Base-by-base conservation (phyloP, 148 eudicot species). In the Vaccinium macrocarpon region DNA sequence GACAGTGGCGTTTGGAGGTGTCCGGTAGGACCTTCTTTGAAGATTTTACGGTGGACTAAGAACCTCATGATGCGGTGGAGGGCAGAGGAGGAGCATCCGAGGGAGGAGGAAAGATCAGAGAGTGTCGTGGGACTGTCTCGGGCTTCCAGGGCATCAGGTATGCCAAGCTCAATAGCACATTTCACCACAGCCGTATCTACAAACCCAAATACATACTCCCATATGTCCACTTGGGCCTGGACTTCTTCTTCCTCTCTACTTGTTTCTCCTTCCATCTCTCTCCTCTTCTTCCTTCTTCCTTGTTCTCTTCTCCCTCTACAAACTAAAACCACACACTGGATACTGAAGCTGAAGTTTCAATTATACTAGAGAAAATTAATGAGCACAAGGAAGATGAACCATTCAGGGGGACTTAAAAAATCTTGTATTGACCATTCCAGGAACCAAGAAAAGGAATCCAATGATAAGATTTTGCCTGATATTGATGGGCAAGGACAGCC, bases 101-200 rank as follows among this genome's bases (percentile, higher is more conserved):
- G 85, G 59, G 88, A n/a, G 9, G 92, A 84, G 9, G 95, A 86
- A 14, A 94, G 88, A 2, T 92, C 91, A 0, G 88, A 3, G 4
- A 91, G 87, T 59, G 89, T 71, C 88, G 90, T 89, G 16, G 98
- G 85, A 13, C 87, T 88, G 6, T 87, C 89, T 10, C 89, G 88
- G 68, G 71, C 76, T 75, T 88, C 94, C 1, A 94, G 66, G 50
- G 81, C 86, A 64, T 94, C 93, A 25, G 94, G 82, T 81, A 94
- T 88, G 2, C 93, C 91, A 1, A 94, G 92, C 83, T 92, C 94
- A 27, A 94, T 87, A 32, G 89, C 95, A 84, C 97, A 94, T 84
- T 89, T 92, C 15, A 91, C 89, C 0, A 87, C 89, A 27, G 94
- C 96, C 90, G 92, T 88, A 53, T 88, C 91, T 0, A 87, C 84